Evolutionary conservation across 495 filamentous ascomycete species (phyloP).

Genomic region (Penicillium lividum): DNA sequence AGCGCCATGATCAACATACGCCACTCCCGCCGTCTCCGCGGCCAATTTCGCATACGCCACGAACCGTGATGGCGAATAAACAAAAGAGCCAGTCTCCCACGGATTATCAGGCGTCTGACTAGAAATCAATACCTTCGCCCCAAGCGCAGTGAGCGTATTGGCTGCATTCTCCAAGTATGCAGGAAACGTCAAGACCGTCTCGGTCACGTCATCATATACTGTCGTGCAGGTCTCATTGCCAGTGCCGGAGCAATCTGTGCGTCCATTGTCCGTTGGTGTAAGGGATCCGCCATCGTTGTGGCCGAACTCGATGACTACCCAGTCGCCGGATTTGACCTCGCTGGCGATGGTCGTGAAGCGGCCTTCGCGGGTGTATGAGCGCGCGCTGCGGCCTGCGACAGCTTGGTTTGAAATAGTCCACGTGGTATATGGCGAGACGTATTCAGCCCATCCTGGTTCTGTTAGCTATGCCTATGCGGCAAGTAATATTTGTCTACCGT

Average conservation of each 20-base stretch:
- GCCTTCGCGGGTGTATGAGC: constrained; percentile 60
- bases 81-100: constrained; percentile 58
- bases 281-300: constrained; percentile 68
- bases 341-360: constrained; percentile 57
- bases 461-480: constrained; percentile 4
- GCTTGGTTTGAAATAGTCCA: constrained; percentile 57
- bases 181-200: constrained; percentile 59
- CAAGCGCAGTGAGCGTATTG: constrained; percentile 53
- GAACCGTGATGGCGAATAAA: constrained; percentile 48
- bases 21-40: constrained; percentile 43
- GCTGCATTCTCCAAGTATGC: constrained; percentile 59
- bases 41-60: constrained; percentile 58
- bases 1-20: constrained; percentile 63
- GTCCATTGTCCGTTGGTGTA: constrained; percentile 56
- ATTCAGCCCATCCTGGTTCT: constrained; percentile 59
- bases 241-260: constrained; percentile 57
- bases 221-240: constrained; percentile 57
- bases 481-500: not conserved
- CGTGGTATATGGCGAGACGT: constrained; percentile 49
- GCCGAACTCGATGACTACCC: constrained; percentile 63
- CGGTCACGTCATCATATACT: constrained; percentile 49
- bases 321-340: constrained; percentile 51
- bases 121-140: constrained; percentile 62
- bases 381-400: constrained; percentile 58
- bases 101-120: constrained; percentile 64